Base-by-base conservation (phyloP, 225 moss, liverwort and hornwort species). In the Thuidium tamariscinum region DNA sequence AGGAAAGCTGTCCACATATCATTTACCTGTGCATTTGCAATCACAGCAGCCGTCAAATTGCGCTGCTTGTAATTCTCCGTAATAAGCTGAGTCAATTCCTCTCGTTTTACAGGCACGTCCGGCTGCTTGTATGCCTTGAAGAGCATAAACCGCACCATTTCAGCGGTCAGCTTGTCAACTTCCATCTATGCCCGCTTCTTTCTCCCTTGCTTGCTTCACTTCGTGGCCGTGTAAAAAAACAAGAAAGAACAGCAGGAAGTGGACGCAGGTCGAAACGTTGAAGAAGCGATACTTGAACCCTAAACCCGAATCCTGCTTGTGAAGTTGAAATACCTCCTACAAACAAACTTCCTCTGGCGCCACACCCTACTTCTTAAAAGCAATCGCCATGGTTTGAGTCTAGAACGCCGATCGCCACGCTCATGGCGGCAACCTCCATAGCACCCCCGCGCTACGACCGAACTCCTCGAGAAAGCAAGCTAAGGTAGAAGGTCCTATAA, bases 71-170 rank as follows among this genome's bases (percentile, higher is more conserved):
- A 96, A 86, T 91, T 95, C 54, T 96, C 95, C 27, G 96, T 96
- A 61, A 99, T 93, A 30, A 99, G 86, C 52, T 88, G 89, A 51
- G 88, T 81, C 79, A 99, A 88, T 51, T 99, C 99, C 42, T 94
- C 94, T 65, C 99, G 91, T 81, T 92, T 93, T 54, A 99, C 96
- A 11, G 99, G 99, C 52, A 99, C 96, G 69, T 94, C 93, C 39
- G 99, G 97, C 36, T 97, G 96, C 88, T 97, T 96, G 91, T 94
- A 89, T 59, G 93, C 92, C 84, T 91, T 95, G 90, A 99, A 99
- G 49, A 99, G 94, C 96, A 99, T 95, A 71, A 91, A 92, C 17
- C 99, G 94, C 93, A 99, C 92, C 69, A 97, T 95, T 90, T 99
- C 97, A 22, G 93, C 94, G 36, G 95, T 95, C 81, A 99, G 90